Conservation (phyloP, 305 asterid genomes). For the Fraxinus angustifolia region DNA sequence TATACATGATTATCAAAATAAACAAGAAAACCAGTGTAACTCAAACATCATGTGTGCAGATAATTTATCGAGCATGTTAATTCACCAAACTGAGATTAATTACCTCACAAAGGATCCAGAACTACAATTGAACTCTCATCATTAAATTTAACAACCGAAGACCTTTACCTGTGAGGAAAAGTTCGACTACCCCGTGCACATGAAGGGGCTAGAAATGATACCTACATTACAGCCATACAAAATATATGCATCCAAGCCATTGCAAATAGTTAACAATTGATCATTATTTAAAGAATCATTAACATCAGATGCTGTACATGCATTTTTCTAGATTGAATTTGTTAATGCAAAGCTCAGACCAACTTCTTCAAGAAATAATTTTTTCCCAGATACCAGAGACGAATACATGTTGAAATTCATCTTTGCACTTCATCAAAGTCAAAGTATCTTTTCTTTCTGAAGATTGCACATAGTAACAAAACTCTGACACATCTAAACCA, state of each 20-base stretch:
- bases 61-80: not conserved
- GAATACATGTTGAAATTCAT: not conserved
- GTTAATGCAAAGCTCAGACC: not conserved
- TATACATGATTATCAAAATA: not conserved
- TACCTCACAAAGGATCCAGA: not conserved
- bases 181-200: not conserved
- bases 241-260: not conserved
- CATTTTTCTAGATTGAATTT: not conserved
- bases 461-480: not conserved
- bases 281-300: not conserved
- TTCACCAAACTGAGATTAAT: constrained; percentile 4
- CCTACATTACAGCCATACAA: not conserved
- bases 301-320: not conserved
- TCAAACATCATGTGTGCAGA: not conserved
- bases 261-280: not conserved
- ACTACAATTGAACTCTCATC: not conserved
- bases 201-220: not conserved
- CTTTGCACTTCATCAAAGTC: constrained; percentile 10
- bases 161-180: not conserved
- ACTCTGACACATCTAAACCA: not conserved
- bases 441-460: constrained; percentile 6
- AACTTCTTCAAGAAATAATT: not conserved
- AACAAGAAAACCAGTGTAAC: not conserved
- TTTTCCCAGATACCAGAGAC: constrained; percentile 17
- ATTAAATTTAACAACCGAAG: not conserved